Percentiles rank a stretch among this genome's conserved stretches.
Conservation (phyloP, 352 stramenopile genomes). For the Thalassiosira mediterranea region DNA sequence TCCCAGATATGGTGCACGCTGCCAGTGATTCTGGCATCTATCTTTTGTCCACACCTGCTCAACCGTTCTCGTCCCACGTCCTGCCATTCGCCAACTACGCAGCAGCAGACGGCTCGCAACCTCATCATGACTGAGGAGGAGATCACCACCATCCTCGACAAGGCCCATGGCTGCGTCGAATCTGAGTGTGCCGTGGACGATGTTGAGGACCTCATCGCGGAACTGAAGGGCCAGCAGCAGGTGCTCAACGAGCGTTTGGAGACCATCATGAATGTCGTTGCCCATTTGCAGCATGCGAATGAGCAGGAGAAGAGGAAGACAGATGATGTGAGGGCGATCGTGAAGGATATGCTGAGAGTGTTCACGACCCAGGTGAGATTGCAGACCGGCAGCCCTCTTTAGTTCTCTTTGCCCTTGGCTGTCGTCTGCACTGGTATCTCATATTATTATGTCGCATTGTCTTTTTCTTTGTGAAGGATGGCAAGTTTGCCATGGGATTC, state of each 20-base stretch:
- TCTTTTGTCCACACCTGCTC: background rate
- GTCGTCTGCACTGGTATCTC: background rate
- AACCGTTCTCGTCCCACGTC: background rate
- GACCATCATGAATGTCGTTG: constrained; percentile 73
- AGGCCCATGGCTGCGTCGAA: constrained; percentile 63
- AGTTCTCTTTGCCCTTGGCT: background rate
- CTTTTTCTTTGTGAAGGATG: constrained; percentile 15
- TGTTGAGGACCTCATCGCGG: constrained; percentile 64
- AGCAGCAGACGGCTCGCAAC: constrained; percentile 29
- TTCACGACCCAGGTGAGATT: constrained; percentile 51
- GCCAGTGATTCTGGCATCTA: background rate
- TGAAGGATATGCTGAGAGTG: constrained; percentile 78
- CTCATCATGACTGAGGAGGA: constrained; percentile 75
- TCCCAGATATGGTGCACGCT: no score
- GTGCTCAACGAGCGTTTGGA: constrained; percentile 63
- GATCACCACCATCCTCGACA: constrained; percentile 61
- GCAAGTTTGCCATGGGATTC: constrained; percentile 63
- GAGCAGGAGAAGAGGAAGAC: constrained; percentile 62
- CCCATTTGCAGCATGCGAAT: constrained; percentile 70
- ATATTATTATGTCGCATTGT: background rate
- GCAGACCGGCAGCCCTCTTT: background rate
- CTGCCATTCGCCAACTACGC: background rate
- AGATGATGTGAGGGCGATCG: constrained; percentile 68
- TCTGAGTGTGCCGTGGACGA: constrained; percentile 75
- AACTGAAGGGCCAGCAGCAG: constrained; percentile 72